phyloP scores from a whole-genome alignment of 306 rosid genomes.

The Corylus avellana region DNA sequence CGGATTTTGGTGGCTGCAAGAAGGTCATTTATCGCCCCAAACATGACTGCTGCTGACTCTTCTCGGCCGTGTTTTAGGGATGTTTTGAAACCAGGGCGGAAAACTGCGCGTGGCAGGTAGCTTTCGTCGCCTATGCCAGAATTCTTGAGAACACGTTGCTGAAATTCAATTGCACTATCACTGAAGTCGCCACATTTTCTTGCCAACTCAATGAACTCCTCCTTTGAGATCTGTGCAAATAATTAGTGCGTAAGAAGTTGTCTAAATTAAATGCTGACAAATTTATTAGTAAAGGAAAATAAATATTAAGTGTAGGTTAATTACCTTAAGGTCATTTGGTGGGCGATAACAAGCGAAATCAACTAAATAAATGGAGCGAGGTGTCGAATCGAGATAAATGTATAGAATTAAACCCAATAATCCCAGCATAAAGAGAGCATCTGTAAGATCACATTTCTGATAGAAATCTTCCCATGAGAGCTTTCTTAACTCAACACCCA shows the following conservation, averaged over 20 bases:
- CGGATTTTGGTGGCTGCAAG: background rate
- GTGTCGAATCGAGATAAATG: conserved; percentile 32
- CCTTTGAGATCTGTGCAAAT: conserved; percentile 46
- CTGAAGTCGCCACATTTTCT: conserved; percentile 57
- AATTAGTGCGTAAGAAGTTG: too few relatives aligned
- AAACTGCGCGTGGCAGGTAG: conserved; percentile 51
- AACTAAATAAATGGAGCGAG: conserved; percentile 53
- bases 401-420: conserved; percentile 21
- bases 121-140: conserved; percentile 63
- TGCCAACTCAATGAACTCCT: conserved; percentile 59
- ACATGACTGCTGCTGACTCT: conserved; percentile 56
- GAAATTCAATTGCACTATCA: conserved; percentile 49
- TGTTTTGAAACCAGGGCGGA: conserved; percentile 33
- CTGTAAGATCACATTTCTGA: background rate
- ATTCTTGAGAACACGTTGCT: conserved; percentile 48
- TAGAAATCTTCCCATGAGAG: background rate
- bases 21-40: conserved; percentile 39
- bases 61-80: conserved; percentile 49
- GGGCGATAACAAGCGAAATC: conserved; percentile 77
- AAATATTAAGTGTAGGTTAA: too few relatives aligned
- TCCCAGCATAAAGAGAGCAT: conserved; percentile 23
- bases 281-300: too few relatives aligned
- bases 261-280: background rate
- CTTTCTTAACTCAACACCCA: conserved; percentile 14
- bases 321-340: conserved; percentile 60